Evolutionary conservation across 441 rosid genomes (phyloP), one percentile per base, ranked within the genome.

Genomic region (Brassica hybrid): DNA sequence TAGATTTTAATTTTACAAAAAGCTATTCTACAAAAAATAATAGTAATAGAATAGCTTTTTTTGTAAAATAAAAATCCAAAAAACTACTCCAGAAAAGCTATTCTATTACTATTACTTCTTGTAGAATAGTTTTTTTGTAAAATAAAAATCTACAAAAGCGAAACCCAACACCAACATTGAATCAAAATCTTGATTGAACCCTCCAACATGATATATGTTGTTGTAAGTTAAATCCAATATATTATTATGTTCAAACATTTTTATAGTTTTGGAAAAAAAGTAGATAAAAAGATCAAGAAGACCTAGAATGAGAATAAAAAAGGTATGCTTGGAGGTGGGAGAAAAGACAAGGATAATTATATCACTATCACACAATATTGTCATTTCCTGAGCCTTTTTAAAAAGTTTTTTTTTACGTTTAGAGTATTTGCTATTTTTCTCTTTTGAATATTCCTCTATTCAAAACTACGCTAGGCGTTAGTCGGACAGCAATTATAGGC

Each of bases 331-430:
- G 0, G 9, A 27, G 12, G 64, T 45, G 0, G 81, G 81, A 58
- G 81, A 77, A 59, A 77, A 48, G 0, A 59, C 13, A 0, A 84
- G 1, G n/a, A 84, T 48, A 0, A 72, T 52, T 0, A 86, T 8
- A 73, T 78, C 80, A 25, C 25, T 58, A 9, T 82, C 79, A 5
- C 84, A 84, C 11, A 80, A 16, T 1, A 76, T 1, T 0, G 71
- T n/a, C 41, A 84, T 25, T 50, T 84, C 84, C 1, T 74, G 69
- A 0, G 79, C 85, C 7, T 82, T 82, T 45, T 86, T 84, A 1
- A 86, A 10, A 25, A 84, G 2, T 0, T 84, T 76, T 0, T 14
- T 13, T 19, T 80, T 86, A 5, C 84, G 75, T 84, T 82, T 82
- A 27, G 85, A 82, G 23, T 50, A 86, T 63, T 71, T 84, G 19